These are phyloP conservation scores for Pythium utonaiense DNA, from an alignment of 352 stramenopile genomes.

Conservation along the genomic window DNA sequence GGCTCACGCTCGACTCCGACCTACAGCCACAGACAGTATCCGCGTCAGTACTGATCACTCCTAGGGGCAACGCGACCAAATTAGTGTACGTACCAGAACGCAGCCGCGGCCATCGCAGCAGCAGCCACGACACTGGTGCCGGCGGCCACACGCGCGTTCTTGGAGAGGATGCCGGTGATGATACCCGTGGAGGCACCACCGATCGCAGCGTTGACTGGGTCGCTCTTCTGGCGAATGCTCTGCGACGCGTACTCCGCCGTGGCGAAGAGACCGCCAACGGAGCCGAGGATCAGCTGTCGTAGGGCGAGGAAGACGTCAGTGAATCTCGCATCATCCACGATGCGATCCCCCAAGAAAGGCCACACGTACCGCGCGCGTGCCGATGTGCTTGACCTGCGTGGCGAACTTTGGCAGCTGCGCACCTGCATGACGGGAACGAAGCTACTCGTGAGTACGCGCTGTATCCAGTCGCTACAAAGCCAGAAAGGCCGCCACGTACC, in stretches of 20 bases:
- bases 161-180: slow-evolving; percentile 69
- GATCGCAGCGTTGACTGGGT: slow-evolving; percentile 64
- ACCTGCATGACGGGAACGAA: slow-evolving; percentile 29
- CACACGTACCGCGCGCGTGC: slow-evolving; percentile 54
- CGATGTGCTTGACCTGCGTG: slow-evolving; percentile 77
- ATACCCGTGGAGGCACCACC: slow-evolving; percentile 61
- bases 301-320: not conserved
- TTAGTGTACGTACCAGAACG: slow-evolving; percentile 63
- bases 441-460: not conserved
- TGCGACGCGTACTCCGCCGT: slow-evolving; percentile 60
- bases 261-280: slow-evolving; percentile 59
- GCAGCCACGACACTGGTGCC: slow-evolving; percentile 43
- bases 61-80: no score
- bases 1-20: slow-evolving; percentile 36
- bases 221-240: slow-evolving; percentile 65
- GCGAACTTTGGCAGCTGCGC: slow-evolving; percentile 80
- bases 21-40: slow-evolving; percentile 19
- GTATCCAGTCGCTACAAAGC: not conserved
- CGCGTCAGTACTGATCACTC: not conserved
- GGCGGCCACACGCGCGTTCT: slow-evolving; percentile 66
- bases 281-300: slow-evolving; percentile 65
- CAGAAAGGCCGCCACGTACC: slow-evolving; percentile 33
- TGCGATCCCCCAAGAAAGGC: not conserved
- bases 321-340: not conserved
- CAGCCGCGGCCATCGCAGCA: slow-evolving; percentile 41